Percentiles rank a stretch among this genome's conserved stretches.
Evolutionary conservation across 2,329 filamentous ascomycete species (phyloP).

Genomic region (Cladosporium colombiae): DNA sequence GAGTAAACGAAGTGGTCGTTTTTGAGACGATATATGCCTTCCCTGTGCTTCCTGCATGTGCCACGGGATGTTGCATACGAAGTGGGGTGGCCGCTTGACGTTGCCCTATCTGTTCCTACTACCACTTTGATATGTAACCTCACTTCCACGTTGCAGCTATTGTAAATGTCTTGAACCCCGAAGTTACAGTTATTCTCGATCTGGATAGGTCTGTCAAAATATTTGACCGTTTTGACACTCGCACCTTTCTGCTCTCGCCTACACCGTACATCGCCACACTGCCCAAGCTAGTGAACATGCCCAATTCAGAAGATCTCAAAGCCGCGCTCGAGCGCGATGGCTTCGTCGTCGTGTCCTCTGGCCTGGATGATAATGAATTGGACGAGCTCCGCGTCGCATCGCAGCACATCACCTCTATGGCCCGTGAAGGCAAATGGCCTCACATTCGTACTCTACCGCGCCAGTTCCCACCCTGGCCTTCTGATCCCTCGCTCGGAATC

Average conservation of each 20-base stretch:
- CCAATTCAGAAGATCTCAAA: background rate
- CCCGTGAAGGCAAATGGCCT: conserved; percentile 74
- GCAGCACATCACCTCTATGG: conserved; percentile 57
- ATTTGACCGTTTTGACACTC: background rate
- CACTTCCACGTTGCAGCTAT: background rate
- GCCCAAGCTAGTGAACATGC: background rate
- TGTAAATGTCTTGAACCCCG: background rate
- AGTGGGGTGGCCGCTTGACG: conserved; percentile 7
- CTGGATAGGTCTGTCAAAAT: background rate
- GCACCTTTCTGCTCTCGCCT: background rate
- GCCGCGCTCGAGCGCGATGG: conserved; percentile 55
- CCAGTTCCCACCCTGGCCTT: conserved; percentile 86
- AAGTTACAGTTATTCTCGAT: background rate
- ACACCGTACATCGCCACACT: background rate
- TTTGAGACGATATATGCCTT: background rate
- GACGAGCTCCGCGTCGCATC: conserved; percentile 62
- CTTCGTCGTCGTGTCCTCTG: conserved; percentile 70
- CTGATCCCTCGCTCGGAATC: conserved; percentile 62
- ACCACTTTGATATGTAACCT: conserved; percentile 17
- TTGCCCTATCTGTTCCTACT: conserved; percentile 1
- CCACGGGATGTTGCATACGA: conserved; percentile 10
- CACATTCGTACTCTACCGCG: conserved; percentile 82
- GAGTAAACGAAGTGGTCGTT: background rate
- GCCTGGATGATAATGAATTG: conserved; percentile 61
- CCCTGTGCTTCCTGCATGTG: background rate